Base-by-base conservation (phyloP, 352 stramenopile genomes). In the Globisporangium camurandrum region DNA sequence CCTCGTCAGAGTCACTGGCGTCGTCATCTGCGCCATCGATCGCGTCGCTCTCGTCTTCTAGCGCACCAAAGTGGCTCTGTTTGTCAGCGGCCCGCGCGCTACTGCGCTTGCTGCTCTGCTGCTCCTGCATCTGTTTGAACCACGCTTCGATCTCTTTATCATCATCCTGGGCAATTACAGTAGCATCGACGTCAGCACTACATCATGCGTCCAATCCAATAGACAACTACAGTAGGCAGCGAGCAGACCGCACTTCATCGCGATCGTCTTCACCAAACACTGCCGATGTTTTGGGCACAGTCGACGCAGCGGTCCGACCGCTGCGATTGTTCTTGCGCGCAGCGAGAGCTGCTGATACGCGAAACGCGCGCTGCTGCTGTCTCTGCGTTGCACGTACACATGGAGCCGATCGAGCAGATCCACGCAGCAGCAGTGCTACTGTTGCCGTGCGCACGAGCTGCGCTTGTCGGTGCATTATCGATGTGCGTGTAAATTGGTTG, bases 311-410 rank as follows among this genome's bases (percentile, higher is more conserved):
- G 16, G 28, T 46, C 2, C 40, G 50, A 5, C 57, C 62, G 46
- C 70, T 61, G 27, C 66, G 64, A 55, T 79, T 81, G 14, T 61
- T 66, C 50, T 69, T 64, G 10, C 77, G 70, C 30, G 75, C 75
- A 19, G 68, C 34, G 7, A 50, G 50, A 10, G 59, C 27, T 20
- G 53, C 14, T 17, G 75, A 85, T 1, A 60, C 70, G 41, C 83
- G 75, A 30, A 89, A 54, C 10, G 37, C 46, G 27, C 65, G 60
- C 27, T 57, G 49, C 9, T 64, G 56, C 14, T 34, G 30, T 34
- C 8, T 34, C 8, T 34, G 30, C 30, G 30, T n/a, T n/a, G n/a
- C n/a, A n/a, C n/a, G n/a, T n/a, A n/a, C n/a, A n/a, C n/a, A n/a
- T n/a, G n/a, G n/a, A n/a, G n/a, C n/a, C n/a, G n/a, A n/a, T n/a